These are phyloP conservation scores for Nakaseomyces delphensis DNA, from an alignment of 1,139 yeast species.

Conservation along the genomic window DNA sequence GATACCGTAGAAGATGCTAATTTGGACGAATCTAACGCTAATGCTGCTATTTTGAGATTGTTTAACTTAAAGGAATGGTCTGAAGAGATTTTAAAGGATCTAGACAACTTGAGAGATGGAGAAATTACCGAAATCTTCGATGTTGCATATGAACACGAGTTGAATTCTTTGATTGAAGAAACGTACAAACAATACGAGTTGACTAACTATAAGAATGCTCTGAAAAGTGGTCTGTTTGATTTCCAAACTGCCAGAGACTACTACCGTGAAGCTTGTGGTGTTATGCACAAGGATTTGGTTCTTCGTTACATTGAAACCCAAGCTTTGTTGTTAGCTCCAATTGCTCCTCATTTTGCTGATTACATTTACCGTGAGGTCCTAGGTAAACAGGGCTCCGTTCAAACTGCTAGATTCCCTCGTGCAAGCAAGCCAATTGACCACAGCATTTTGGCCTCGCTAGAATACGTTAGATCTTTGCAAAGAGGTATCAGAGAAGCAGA, in stretches of 20 bases:
- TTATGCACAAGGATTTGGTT: constrained; percentile 79
- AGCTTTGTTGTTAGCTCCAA: constrained; percentile 75
- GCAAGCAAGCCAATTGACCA: constrained; percentile 56
- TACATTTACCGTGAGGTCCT: constrained; percentile 78
- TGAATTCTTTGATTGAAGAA: constrained; percentile 71
- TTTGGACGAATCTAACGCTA: constrained; percentile 93
- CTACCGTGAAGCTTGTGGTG: constrained; percentile 70
- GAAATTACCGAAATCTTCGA: constrained; percentile 65
- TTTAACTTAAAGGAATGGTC: constrained; percentile 93
- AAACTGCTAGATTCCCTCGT: constrained; percentile 71
- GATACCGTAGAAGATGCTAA: constrained; percentile 96
- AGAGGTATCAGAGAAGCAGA: constrained; percentile 90
- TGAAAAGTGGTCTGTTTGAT: constrained; percentile 86
- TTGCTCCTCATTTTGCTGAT: constrained; percentile 95
- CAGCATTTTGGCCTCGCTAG: constrained; percentile 56
- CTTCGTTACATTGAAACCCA: constrained; percentile 77
- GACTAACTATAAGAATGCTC: constrained; percentile 80
- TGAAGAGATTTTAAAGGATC: constrained; percentile 55
- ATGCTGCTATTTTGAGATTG: constrained; percentile 92
- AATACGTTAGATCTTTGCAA: constrained; percentile 66
- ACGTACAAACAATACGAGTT: constrained; percentile 59
- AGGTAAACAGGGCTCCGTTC: constrained; percentile 53
- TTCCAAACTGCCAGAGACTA: constrained; percentile 92
- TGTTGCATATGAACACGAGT: constrained; percentile 83
- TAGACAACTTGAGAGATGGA: constrained; percentile 60